Evolutionary conservation across 2,329 filamentous ascomycete species (phyloP).

Genomic region (Truncatella angustata): DNA sequence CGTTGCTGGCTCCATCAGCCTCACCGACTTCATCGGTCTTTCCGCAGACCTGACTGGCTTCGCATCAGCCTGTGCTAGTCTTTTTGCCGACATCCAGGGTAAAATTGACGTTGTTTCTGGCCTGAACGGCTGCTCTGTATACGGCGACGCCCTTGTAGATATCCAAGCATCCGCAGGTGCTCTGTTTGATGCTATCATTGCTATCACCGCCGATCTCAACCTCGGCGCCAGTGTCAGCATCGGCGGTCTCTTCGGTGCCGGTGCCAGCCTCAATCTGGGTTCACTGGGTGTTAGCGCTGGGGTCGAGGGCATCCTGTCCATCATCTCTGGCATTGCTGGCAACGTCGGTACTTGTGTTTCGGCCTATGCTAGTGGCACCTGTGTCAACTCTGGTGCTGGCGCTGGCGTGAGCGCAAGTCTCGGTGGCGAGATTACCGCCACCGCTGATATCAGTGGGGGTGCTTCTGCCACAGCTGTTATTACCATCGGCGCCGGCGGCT

Average conservation of each 20-base stretch:
- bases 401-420: conserved; percentile 4
- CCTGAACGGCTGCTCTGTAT: conserved; percentile 6
- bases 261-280: neutral
- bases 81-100: conserved; percentile 8
- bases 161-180: conserved; percentile 6
- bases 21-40: conserved; percentile 9
- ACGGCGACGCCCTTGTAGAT: conserved; percentile 3
- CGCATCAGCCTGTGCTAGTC: neutral
- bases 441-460: neutral
- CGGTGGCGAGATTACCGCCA: conserved; percentile 2
- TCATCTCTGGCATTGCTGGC: conserved; percentile 28
- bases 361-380: neutral
- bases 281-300: conserved; percentile 23
- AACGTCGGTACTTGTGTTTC: conserved; percentile 7
- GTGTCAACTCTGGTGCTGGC: conserved; percentile 5
- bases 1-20: conserved; percentile 9
- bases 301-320: conserved; percentile 24
- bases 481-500: neutral
- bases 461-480: neutral
- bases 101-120: conserved; percentile 9
- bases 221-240: neutral
- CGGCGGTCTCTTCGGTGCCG: conserved; percentile 3
- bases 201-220: conserved; percentile 18
- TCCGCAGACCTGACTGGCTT: neutral
- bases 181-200: conserved; percentile 9